phyloP scores from a whole-genome alignment of 1,284 basidiomycete species.

The Lentinus polychrous region DNA sequence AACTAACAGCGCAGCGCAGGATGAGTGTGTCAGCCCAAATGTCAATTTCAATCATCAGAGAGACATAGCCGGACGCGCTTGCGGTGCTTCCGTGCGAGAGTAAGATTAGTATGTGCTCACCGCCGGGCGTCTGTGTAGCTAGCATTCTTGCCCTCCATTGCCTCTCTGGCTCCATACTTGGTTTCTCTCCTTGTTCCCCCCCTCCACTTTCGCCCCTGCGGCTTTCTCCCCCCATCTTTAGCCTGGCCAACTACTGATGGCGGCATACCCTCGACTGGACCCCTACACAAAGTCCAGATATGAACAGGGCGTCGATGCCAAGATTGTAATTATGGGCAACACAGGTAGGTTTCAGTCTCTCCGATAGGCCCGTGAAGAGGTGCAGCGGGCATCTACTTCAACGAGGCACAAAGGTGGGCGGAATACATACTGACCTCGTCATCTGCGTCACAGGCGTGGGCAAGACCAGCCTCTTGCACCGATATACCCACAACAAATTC shows the following conservation, averaged over 20 bases:
- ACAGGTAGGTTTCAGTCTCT: conserved; percentile 51
- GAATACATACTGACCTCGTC: neutral
- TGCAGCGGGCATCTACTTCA: neutral
- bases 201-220: conserved; percentile 17
- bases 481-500: conserved; percentile 90
- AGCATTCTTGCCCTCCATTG: too few relatives aligned
- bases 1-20: too few relatives aligned
- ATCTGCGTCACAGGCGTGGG: conserved; percentile 62
- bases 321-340: conserved; percentile 95
- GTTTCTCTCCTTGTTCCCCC: conserved; percentile 19
- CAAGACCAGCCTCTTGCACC: conserved; percentile 90
- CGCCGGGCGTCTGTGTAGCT: too few relatives aligned
- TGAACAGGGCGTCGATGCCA: conserved; percentile 85
- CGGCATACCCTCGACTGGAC: conserved; percentile 41
- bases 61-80: too few relatives aligned
- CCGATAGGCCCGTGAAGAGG: neutral
- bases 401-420: too few relatives aligned
- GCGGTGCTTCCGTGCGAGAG: too few relatives aligned
- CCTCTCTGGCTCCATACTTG: conserved; percentile 4
- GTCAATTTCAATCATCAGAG: too few relatives aligned
- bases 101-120: too few relatives aligned
- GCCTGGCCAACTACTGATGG: conserved; percentile 23
- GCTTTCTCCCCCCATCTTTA: conserved; percentile 15
- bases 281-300: conserved; percentile 59
- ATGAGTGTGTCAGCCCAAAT: too few relatives aligned